Base-by-base conservation (phyloP, 2,329 filamentous ascomycete species). In the Cordyceps pruinosa region DNA sequence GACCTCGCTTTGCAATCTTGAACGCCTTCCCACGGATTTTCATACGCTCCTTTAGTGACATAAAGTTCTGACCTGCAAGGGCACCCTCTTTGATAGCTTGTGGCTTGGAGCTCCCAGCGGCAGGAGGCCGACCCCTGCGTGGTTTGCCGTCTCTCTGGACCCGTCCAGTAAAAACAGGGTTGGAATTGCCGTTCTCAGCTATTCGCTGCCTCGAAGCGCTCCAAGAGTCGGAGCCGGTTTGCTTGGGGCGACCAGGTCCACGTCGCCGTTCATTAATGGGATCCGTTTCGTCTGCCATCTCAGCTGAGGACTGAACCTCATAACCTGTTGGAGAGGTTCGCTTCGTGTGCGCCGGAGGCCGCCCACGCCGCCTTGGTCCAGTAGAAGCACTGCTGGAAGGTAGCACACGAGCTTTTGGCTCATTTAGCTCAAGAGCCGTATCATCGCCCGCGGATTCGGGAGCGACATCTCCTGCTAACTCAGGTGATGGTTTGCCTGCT, bases 11-110 rank as follows among this genome's bases (percentile, higher is more conserved):
- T 23, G 72, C 69, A 45, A 83, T 82, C 67, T 75, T 81, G 61
- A 84, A 75, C 53, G 74, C 77, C 66, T 75, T 82, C 12, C 80
- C 81, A 52, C 70, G 73, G 2, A 81, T 69, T 34, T 75, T 78
- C 73, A 82, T 77, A n/a, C 79, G 75, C 62, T 84, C 81, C 37
- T 76, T 75, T 76, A 84, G 77, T 6, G 81, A 83, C 70, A 84
- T 71, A 48, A 78, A 74, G 12, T 71, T 67, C 12, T 64, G 65
- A 46, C 65, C 61, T 30, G 58, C 60, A 17, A 65, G 56, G 13
- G 57, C 56, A 7, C 58, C 54, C 30, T 56, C 13, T 21, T 42
- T 47, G 9, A 19, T 21, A 42, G 21, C 5, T 30, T 9, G 8
- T 45, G 37, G 21, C 12, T 32, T 26, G 12, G 37, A 3, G 13